Evolutionary conservation across 2,329 filamentous ascomycete species (phyloP).

Genomic region (Chaetomium strumarium): DNA sequence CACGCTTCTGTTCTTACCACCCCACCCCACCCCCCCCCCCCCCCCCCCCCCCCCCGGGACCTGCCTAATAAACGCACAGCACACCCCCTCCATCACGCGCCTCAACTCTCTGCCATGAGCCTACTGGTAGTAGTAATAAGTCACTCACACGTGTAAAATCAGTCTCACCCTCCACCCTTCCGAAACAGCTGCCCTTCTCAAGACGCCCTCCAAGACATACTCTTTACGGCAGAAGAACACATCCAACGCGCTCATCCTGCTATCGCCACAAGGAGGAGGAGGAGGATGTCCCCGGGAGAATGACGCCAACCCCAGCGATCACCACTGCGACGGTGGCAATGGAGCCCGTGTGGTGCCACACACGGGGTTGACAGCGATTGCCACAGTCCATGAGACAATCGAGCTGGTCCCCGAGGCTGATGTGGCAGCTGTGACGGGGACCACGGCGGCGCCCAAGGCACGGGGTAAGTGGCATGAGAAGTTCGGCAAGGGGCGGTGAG

Average conservation of each 20-base stretch:
- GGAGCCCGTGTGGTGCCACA: neutral
- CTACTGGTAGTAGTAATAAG: neutral
- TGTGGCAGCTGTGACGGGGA: constrained; percentile 1
- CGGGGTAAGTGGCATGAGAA: constrained; percentile 57
- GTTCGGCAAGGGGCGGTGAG: constrained; percentile 45
- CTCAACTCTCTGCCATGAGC: neutral
- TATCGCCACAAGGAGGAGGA: constrained; percentile 28
- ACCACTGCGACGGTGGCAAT: constrained; percentile 2
- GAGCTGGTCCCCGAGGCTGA: constrained; percentile 46
- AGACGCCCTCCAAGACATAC: constrained; percentile 46
- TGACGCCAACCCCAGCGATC: neutral
- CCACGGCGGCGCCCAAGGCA: constrained; percentile 27
- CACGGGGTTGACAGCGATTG: constrained; percentile 42
- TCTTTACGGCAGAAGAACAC: constrained; percentile 61
- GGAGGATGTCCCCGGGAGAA: neutral
- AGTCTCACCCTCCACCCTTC: constrained; percentile 47
- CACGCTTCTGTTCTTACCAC: neutral
- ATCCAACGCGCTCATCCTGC: constrained; percentile 58
- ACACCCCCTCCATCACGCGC: neutral
- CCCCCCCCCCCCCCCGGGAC: constrained; percentile 3
- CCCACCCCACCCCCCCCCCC: neutral
- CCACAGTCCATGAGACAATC: constrained; percentile 56
- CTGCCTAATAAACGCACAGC: too few species aligned
- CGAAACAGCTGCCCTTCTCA: constrained; percentile 48
- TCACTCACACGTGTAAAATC: neutral